Conservation (phyloP, 2,329 filamentous ascomycete species). For the Dothideomycetes sp. region DNA sequence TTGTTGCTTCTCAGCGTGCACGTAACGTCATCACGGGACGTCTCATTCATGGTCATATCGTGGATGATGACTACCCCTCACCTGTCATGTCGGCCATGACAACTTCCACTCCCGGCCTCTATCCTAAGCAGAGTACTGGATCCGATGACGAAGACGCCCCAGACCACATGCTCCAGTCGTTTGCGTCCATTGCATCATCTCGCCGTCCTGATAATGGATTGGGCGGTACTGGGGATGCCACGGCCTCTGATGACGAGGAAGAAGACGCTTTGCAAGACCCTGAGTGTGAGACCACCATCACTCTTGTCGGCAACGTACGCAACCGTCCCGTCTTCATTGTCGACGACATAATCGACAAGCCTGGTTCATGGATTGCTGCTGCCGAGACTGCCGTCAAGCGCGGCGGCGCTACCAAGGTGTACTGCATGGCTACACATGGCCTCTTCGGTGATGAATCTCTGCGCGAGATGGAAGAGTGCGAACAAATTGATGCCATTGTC, state of each 20-base stretch:
- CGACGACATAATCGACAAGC: constrained; percentile 98
- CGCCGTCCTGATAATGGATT: constrained; percentile 48
- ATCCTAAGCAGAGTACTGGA: constrained; percentile 27
- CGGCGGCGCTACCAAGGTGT: constrained; percentile 84
- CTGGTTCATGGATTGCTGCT: constrained; percentile 91
- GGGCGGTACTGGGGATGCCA: constrained; percentile 76
- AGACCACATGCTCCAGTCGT: constrained; percentile 75
- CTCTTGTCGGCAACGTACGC: constrained; percentile 89
- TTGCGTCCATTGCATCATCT: constrained; percentile 72
- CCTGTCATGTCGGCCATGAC: constrained; percentile 58
- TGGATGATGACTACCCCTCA: constrained; percentile 85
- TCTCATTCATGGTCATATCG: constrained; percentile 86
- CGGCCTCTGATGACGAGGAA: constrained; percentile 80
- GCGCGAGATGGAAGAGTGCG: constrained; percentile 81
- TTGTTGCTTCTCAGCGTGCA: constrained; percentile 44
- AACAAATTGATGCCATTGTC: constrained; percentile 87
- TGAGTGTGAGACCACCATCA: constrained; percentile 87
- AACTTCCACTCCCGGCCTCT: constrained; percentile 45
- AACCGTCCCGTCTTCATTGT: constrained; percentile 86
- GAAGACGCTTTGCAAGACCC: constrained; percentile 78
- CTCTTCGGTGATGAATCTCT: constrained; percentile 86
- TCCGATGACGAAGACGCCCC: constrained; percentile 47
- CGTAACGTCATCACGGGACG: constrained; percentile 86
- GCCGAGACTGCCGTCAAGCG: constrained; percentile 94
- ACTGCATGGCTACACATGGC: constrained; percentile 94